A percentile compares a stretch with the other conserved stretches of the same genome.
Conservation (phyloP, 305 asterid genomes). For the Solanum aculeatissimum region DNA sequence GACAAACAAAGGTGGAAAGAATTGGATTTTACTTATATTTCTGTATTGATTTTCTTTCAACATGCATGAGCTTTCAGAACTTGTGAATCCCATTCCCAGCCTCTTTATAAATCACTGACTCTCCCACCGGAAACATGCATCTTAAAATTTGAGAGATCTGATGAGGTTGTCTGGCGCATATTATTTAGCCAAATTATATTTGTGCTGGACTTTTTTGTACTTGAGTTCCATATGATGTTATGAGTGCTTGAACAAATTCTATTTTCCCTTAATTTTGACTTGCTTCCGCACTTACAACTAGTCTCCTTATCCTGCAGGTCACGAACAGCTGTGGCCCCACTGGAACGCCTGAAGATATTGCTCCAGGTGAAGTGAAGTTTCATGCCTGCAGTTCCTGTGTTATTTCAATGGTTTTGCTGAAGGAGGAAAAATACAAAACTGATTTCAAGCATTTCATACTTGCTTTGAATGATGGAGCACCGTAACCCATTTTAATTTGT, state of each 20-base stretch:
- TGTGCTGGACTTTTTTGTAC: constrained; percentile 4
- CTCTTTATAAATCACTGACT: not conserved
- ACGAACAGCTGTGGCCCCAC: constrained; percentile 85
- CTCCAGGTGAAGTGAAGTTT: constrained; percentile 50
- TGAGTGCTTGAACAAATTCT: not conserved
- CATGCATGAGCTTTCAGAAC: not conserved
- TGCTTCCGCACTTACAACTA: not conserved
- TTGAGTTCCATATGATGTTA: not conserved
- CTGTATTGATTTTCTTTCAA: not conserved
- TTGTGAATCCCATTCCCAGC: not conserved
- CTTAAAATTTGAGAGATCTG: not conserved
- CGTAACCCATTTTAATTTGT: not conserved
- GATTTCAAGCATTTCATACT: not conserved
- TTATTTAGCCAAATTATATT: not conserved
- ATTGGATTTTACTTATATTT: not conserved
- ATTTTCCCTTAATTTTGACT: not conserved
- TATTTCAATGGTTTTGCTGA: not conserved
- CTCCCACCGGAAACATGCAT: not conserved
- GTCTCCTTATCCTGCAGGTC: constrained; percentile 41
- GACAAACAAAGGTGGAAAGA: not conserved
- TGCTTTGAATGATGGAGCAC: not conserved
- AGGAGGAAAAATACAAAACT: not conserved
- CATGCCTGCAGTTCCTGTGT: not conserved
- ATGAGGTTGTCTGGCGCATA: not conserved
- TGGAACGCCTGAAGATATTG: constrained; percentile 80